Percentiles rank a stretch among this genome's conserved stretches.
Evolutionary conservation across 768 basidiomycete genomes (phyloP).

Genomic region (Suillus decipiens): DNA sequence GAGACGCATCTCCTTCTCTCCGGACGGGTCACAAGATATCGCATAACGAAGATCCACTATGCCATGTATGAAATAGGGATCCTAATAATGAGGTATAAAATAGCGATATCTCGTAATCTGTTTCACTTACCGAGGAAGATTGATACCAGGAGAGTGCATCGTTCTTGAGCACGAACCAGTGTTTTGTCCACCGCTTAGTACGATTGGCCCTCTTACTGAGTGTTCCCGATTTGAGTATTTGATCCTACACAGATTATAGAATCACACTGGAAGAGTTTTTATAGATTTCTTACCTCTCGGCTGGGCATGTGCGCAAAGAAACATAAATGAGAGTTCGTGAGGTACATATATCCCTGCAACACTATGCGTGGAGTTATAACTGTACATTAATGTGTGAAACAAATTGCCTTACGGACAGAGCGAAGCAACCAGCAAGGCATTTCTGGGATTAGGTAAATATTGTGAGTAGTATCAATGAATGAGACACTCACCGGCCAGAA

Average conservation of each 20-base stretch:
- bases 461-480: not conserved
- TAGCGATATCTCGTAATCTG: constrained; percentile 6
- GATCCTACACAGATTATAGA: constrained; percentile 57
- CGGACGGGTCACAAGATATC: constrained; percentile 79
- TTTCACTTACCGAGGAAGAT: constrained; percentile 68
- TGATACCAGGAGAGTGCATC: constrained; percentile 97
- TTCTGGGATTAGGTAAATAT: constrained; percentile 47
- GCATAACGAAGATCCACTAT: constrained; percentile 95
- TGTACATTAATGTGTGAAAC: not conserved
- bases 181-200: constrained; percentile 90
- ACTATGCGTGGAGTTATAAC: constrained; percentile 47
- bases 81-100: constrained; percentile 52
- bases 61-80: constrained; percentile 97
- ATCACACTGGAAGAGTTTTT: not conserved
- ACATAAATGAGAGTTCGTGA: constrained; percentile 91
- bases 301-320: constrained; percentile 96
- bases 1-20: constrained; percentile 79
- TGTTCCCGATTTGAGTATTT: constrained; percentile 89
- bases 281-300: constrained; percentile 62
- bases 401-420: constrained; percentile 71
- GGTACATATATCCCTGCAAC: constrained; percentile 96
- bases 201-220: constrained; percentile 85
- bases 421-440: constrained; percentile 94
- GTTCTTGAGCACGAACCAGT: constrained; percentile 97
- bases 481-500: constrained; percentile 66